Evolutionary conservation across 306 rosid genomes (phyloP), one percentile per base, ranked within the genome.

Genomic region (Oemleria cerasiformis): DNA sequence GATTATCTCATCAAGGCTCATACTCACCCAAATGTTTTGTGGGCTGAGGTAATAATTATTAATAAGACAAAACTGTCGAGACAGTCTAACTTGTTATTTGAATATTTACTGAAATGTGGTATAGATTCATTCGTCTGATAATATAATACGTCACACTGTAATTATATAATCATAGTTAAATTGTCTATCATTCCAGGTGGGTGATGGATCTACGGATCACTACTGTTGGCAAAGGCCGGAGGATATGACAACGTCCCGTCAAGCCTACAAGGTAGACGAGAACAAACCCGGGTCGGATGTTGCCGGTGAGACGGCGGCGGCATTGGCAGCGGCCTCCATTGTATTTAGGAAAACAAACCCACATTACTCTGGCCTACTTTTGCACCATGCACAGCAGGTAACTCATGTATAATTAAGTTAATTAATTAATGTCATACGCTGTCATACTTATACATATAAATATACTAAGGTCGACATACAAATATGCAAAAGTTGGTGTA

Each of bases 191-290:
- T 64, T 73, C 38, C 67, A 89, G 98, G 98, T 89, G 64, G 98
- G 98, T 6, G 96, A 92, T 4, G 98, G 96, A 1, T 65, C 64
- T n/a, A 86, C 92, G 0, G 98, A 90, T 71, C 98, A 92, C 82
- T 92, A 88, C 57, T 92, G 98, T 67, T 92, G 98, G 98, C 96
- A 92, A 75, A 81, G 98, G 61, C 88, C 98, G 17, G 95, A 92
- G 72, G 98, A 92, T 57, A 92, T 90, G 96, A 86, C 91, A 0
- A 92, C 98, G 0, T 86, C 98, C 0, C 89, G 98, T 5, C 87
- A 70, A 58, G 92, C 96, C 48, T 90, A 80, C 65, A 88, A 79
- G 82, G 65, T 92, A 3, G 91, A 92, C 19, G 75, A 48, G 38
- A 67, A 79, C 50, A 82, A 84, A 30, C 92, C 95, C 4, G 98